Percentiles rank a stretch among this genome's conserved stretches.
These are phyloP conservation scores for Solanum appendiculatum DNA, from an alignment of 257 asterid genomes.

Conservation along the genomic window DNA sequence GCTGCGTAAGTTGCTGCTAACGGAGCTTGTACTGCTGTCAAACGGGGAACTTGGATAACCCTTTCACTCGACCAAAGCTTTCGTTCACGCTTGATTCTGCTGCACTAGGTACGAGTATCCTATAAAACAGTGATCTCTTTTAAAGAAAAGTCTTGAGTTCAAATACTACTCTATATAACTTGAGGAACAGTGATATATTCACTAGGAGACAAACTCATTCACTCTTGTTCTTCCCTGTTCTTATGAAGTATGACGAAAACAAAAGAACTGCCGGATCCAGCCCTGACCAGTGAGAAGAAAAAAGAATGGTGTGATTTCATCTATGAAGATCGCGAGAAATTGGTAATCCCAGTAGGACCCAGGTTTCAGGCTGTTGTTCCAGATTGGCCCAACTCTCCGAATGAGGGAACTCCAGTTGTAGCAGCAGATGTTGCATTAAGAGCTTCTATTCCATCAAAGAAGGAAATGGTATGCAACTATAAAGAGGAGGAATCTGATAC, in stretches of 20 bases:
- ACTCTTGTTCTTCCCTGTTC: background rate
- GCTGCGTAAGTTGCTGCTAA: background rate
- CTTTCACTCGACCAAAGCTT: background rate
- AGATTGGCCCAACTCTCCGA: background rate
- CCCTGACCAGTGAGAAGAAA: background rate
- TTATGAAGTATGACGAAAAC: background rate
- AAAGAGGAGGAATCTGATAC: background rate
- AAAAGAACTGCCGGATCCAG: background rate
- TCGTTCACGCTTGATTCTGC: background rate
- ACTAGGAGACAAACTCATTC: background rate
- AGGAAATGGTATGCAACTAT: background rate
- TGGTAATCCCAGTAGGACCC: constrained; percentile 8
- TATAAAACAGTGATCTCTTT: background rate
- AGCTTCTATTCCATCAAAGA: background rate
- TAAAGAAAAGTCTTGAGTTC: background rate
- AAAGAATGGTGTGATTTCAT: constrained; percentile 3
- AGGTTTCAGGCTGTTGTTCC: constrained; percentile 22
- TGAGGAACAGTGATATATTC: background rate
- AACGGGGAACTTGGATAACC: background rate
- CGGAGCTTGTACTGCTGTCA: background rate
- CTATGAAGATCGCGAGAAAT: background rate
- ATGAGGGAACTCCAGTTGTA: background rate
- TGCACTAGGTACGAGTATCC: background rate
- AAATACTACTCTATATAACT: background rate
- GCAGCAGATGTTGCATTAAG: background rate